These are phyloP conservation scores for Aspergillus hancockii DNA, from an alignment of 495 filamentous ascomycete species.

Conservation along the genomic window DNA sequence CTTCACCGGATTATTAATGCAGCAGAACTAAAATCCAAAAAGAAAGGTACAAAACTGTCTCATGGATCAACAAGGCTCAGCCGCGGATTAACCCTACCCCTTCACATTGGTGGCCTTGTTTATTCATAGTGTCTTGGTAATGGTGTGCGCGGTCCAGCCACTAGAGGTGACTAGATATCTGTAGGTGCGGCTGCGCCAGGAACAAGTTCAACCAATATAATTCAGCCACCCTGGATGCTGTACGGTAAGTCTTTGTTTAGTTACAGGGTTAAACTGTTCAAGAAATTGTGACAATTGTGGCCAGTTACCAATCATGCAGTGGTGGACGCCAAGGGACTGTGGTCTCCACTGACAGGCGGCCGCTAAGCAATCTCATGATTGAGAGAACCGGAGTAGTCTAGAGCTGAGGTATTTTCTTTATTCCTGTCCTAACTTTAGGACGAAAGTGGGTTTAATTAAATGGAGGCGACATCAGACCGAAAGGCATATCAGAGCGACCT, in stretches of 20 bases:
- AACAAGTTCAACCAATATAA: not conserved
- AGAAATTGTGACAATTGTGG: not conserved
- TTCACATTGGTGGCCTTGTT: too few relatives aligned
- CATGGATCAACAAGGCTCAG: too few relatives aligned
- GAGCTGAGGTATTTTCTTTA: not conserved
- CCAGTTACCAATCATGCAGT: not conserved
- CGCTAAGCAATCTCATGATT: not conserved
- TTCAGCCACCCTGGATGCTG: too few relatives aligned
- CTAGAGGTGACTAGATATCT: not conserved
- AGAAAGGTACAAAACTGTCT: too few relatives aligned
- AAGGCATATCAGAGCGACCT: too few relatives aligned
- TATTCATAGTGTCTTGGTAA: not conserved
- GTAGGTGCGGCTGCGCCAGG: not conserved
- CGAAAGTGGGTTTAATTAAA: not conserved
- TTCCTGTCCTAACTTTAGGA: not conserved
- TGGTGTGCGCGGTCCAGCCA: not conserved
- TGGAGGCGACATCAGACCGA: too few relatives aligned
- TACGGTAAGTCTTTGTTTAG: not conserved
- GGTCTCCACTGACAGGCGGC: not conserved
- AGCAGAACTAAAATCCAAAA: too few relatives aligned
- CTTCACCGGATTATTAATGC: too few relatives aligned
- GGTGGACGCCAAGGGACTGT: not conserved
- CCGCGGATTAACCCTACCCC: too few relatives aligned
- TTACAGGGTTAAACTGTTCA: not conserved
- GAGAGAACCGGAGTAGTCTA: not conserved